Evolutionary conservation across 1,284 basidiomycete species (phyloP).

Genomic region (Sanghuangporus weigelae): DNA sequence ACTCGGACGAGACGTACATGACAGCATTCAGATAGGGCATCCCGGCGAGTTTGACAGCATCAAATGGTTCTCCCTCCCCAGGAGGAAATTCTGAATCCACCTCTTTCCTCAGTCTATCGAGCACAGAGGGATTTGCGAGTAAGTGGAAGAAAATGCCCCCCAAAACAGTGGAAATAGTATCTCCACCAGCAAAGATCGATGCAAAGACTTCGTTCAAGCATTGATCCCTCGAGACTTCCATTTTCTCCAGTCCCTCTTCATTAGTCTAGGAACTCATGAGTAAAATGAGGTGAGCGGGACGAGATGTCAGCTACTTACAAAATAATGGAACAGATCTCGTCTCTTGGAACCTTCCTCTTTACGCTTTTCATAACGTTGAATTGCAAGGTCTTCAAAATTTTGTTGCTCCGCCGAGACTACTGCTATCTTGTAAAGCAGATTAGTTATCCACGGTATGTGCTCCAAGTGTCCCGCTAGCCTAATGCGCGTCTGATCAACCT

Average conservation of each 20-base stretch:
- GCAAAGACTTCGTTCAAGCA: slow-evolving; percentile 30
- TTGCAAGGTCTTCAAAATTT: slow-evolving; percentile 12
- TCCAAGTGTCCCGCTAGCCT: slow-evolving; percentile 6
- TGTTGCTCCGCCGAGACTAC: not conserved
- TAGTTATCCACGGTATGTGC: slow-evolving; percentile 9
- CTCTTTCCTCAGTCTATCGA: slow-evolving; percentile 25
- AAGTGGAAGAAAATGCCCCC: slow-evolving; percentile 29
- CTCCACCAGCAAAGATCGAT: slow-evolving; percentile 34
- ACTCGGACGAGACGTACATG: slow-evolving; percentile 24
- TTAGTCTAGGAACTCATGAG: slow-evolving; percentile 22
- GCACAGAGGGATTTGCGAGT: slow-evolving; percentile 26
- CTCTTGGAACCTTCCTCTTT: slow-evolving; percentile 22
- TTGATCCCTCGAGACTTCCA: slow-evolving; percentile 21
- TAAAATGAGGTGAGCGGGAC: not conserved
- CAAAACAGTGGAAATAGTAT: slow-evolving; percentile 30
- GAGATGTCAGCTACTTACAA: slow-evolving; percentile 25
- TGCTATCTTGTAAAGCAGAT: not conserved
- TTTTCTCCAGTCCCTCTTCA: slow-evolving; percentile 24
- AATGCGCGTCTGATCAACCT: not conserved
- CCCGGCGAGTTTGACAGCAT: slow-evolving; percentile 21
- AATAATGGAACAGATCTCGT: slow-evolving; percentile 35
- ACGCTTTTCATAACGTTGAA: slow-evolving; percentile 15
- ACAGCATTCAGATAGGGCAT: slow-evolving; percentile 30
- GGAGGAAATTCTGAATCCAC: slow-evolving; percentile 24
- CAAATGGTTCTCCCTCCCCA: slow-evolving; percentile 17